These are phyloP conservation scores for Aspergillus egyptiacus DNA, from an alignment of 495 filamentous ascomycete species.

Conservation along the genomic window DNA sequence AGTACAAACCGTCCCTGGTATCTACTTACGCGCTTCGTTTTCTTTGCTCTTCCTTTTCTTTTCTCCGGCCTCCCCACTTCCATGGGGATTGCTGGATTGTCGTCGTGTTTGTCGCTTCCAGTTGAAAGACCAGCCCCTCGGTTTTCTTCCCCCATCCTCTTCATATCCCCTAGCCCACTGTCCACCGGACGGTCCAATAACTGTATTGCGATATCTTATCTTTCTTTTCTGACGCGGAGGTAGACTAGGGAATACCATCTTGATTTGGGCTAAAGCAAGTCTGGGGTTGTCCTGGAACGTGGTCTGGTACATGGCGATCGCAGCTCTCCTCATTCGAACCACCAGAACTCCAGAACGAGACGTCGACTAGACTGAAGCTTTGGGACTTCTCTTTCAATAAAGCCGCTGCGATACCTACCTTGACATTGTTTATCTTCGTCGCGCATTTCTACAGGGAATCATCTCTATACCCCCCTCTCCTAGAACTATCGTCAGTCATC, in stretches of 20 bases:
- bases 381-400: background rate
- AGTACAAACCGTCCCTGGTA: slow-evolving; percentile 14
- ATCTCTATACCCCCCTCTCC: background rate
- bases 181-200: background rate
- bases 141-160: background rate
- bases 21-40: slow-evolving; percentile 7
- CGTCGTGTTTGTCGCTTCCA: slow-evolving; percentile 10
- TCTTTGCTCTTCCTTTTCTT: slow-evolving; percentile 3
- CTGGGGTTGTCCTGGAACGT: slow-evolving; percentile 8
- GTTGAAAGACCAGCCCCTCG: slow-evolving; percentile 6
- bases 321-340: slow-evolving; percentile 2
- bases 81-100: slow-evolving; percentile 7
- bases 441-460: background rate
- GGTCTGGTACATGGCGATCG: slow-evolving; percentile 15
- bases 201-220: slow-evolving; percentile 6
- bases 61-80: background rate
- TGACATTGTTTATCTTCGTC: background rate
- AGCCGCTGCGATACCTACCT: background rate
- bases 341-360: slow-evolving; percentile 1
- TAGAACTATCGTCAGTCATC: slow-evolving; percentile 2
- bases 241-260: slow-evolving; percentile 6
- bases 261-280: slow-evolving; percentile 8
- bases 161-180: background rate
- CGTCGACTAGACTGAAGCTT: background rate
- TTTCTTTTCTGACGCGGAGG: slow-evolving; percentile 11